phyloP scores from a whole-genome alignment of 257 asterid genomes.

The Salvia hispanica region DNA sequence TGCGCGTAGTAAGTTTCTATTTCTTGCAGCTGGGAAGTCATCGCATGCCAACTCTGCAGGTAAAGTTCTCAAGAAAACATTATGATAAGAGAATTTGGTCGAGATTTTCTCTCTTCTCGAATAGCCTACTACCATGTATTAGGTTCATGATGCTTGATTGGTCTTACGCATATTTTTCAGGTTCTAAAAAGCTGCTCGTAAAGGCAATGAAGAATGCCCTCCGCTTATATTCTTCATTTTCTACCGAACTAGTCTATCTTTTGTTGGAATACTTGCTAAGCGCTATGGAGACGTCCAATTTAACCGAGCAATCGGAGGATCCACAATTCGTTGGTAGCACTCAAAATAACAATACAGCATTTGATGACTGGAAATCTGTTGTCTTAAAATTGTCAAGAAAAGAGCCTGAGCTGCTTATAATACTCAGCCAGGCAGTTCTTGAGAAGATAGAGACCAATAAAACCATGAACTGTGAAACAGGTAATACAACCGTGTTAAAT shows the following conservation, averaged over 20 bases:
- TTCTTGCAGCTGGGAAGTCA: conserved; percentile 47
- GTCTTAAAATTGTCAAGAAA: conserved; percentile 64
- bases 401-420: conserved; percentile 64
- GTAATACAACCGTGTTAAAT: conserved; percentile 36
- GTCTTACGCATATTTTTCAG: conserved; percentile 41
- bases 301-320: conserved; percentile 35
- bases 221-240: conserved; percentile 66
- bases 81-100: background rate
- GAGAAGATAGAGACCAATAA: conserved; percentile 57
- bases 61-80: conserved; percentile 13
- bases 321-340: conserved; percentile 31
- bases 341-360: conserved; percentile 35
- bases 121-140: background rate
- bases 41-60: conserved; percentile 48
- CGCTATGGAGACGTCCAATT: conserved; percentile 50
- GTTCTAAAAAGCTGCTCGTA: conserved; percentile 62
- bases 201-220: conserved; percentile 62
- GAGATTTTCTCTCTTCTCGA: conserved; percentile 1
- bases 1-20: conserved; percentile 55
- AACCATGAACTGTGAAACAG: conserved; percentile 40
- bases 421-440: conserved; percentile 64
- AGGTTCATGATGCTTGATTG: background rate
- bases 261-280: conserved; percentile 70
- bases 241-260: conserved; percentile 67
- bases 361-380: conserved; percentile 72